Evolutionary conservation across 345 rosid genomes (phyloP).

Genomic region (Clausena lansium): DNA sequence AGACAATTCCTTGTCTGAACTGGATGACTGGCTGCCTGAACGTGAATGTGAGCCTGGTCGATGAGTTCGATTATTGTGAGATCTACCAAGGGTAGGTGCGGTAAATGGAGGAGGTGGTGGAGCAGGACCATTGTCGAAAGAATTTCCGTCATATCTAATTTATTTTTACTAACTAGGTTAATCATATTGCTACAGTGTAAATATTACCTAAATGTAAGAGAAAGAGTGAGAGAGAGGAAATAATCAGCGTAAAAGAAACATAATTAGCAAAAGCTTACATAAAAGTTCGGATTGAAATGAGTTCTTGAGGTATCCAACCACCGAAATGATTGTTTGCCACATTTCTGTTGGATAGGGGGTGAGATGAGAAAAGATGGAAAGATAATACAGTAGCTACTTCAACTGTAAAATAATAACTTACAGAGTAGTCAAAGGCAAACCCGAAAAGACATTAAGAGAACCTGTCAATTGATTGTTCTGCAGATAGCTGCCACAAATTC

Average conservation of each 20-base stretch:
- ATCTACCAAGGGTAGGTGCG: conserved; percentile 58
- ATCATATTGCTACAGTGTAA: conserved; percentile 1
- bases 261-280: conserved; percentile 49
- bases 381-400: not conserved
- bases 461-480: conserved; percentile 95
- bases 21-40: conserved; percentile 39
- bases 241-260: not conserved
- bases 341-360: conserved; percentile 48
- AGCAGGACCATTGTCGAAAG: conserved; percentile 80
- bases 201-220: not conserved
- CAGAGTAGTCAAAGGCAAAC: conserved; percentile 74
- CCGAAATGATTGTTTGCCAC: conserved; percentile 85
- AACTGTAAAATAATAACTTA: conserved; percentile 39
- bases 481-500: conserved; percentile 58
- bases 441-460: conserved; percentile 58
- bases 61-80: conserved; percentile 40
- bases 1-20: conserved; percentile 50
- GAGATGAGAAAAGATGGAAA: conserved; percentile 15
- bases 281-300: conserved; percentile 59
- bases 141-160: conserved; percentile 81
- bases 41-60: conserved; percentile 34
- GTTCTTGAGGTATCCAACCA: conserved; percentile 89
- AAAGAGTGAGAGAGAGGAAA: not conserved
- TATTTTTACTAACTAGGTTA: conserved; percentile 25
- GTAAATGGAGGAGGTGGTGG: conserved; percentile 62